Percentiles rank a stretch among this genome's conserved stretches.
These are phyloP conservation scores for Euphorbia schlechtendalii DNA, from an alignment of 441 rosid genomes.

Conservation along the genomic window DNA sequence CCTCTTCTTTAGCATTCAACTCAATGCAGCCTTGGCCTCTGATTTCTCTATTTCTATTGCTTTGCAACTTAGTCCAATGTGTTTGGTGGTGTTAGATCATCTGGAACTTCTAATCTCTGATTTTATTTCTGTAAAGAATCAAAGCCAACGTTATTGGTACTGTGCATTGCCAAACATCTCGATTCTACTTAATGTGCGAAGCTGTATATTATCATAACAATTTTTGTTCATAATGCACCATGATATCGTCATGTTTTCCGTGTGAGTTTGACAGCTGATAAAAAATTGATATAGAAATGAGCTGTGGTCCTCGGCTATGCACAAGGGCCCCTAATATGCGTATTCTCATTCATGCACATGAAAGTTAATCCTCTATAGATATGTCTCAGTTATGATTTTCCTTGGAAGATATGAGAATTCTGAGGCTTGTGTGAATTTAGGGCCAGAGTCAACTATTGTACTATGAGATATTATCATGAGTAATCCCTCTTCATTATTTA, in stretches of 20 bases:
- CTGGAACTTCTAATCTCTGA: neutral
- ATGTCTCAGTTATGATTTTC: neutral
- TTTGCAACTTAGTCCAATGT: neutral
- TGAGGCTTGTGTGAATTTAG: neutral
- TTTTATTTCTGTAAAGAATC: neutral
- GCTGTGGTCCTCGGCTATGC: neutral
- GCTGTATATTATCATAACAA: neutral
- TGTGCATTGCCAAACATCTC: neutral
- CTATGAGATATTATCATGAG: neutral
- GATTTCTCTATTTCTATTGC: neutral
- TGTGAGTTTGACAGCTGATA: neutral
- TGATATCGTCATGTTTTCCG: neutral
- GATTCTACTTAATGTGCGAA: neutral
- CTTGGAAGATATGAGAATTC: constrained; percentile 1
- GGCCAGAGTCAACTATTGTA: constrained; percentile 3
- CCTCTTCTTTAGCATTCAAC: constrained; percentile 2
- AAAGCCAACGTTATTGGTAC: neutral
- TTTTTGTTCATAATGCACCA: neutral
- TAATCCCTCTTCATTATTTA: neutral
- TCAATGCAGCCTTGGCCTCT: constrained; percentile 4
- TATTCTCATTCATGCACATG: neutral
- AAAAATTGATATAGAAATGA: neutral
- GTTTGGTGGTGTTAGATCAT: no score
- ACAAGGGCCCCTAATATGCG: neutral
- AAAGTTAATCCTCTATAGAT: neutral